Evolutionary conservation across 2,329 filamentous ascomycete species (phyloP).

Genomic region (Hypoxylon sp.): DNA sequence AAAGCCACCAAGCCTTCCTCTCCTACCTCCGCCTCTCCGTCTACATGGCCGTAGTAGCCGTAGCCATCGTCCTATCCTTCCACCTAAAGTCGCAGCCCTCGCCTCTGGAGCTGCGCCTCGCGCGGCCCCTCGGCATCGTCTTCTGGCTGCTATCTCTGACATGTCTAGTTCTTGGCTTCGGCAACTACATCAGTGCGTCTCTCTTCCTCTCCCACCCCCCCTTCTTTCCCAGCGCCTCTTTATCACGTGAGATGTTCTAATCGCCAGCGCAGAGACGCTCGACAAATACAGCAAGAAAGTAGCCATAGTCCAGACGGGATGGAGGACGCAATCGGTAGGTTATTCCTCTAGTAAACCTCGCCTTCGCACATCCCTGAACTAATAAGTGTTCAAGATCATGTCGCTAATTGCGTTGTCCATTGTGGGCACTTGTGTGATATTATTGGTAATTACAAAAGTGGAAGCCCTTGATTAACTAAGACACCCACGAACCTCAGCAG

Average conservation of each 20-base stretch:
- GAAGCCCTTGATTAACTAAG: conserved; percentile 42
- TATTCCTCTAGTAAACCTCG: not conserved
- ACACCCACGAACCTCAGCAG: conserved; percentile 11
- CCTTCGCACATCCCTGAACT: not conserved
- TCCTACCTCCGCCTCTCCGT: conserved; percentile 90
- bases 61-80: conserved; percentile 93
- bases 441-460: conserved; percentile 65
- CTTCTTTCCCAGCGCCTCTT: too few species aligned
- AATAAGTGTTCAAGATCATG: conserved; percentile 61
- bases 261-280: conserved; percentile 66
- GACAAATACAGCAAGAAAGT: conserved; percentile 82
- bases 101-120: conserved; percentile 77
- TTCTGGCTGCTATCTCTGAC: conserved; percentile 87
- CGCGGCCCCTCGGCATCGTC: conserved; percentile 84
- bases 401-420: conserved; percentile 72
- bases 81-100: conserved; percentile 83
- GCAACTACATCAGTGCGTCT: conserved; percentile 80
- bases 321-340: conserved; percentile 86
- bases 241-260: conserved; percentile 7
- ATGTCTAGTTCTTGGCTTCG: conserved; percentile 82
- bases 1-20: conserved; percentile 73
- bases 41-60: conserved; percentile 89
- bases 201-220: too few species aligned
- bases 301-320: conserved; percentile 92
- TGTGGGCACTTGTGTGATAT: conserved; percentile 73